Evolutionary conservation across 2,329 filamentous ascomycete genomes (phyloP).

Genomic region (Cercospora berteroae): DNA sequence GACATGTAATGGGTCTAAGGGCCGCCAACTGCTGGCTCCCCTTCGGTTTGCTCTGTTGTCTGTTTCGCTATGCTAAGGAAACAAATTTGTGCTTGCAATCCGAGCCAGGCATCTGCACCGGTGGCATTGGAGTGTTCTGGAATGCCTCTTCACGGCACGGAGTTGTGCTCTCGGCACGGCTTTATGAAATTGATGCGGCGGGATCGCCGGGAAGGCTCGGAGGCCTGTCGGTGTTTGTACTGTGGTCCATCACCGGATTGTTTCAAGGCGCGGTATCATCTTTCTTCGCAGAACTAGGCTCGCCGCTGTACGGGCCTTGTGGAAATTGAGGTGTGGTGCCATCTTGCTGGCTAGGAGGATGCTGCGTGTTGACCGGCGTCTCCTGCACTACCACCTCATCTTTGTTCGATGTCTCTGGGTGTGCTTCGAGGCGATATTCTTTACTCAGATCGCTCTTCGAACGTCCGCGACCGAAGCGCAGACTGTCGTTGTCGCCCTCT

Average conservation of each 20-base stretch:
- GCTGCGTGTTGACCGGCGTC: slow-evolving; percentile 37
- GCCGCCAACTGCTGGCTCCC: neutral
- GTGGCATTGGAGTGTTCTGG: neutral
- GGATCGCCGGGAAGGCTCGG: neutral
- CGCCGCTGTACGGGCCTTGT: slow-evolving; percentile 44
- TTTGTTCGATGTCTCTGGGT: slow-evolving; percentile 50
- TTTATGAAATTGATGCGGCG: neutral
- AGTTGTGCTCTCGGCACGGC: neutral
- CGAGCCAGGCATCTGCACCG: neutral
- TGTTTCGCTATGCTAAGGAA: slow-evolving; percentile 1
- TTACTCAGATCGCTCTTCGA: slow-evolving; percentile 34
- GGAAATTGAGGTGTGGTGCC: slow-evolving; percentile 47
- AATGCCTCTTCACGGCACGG: neutral
- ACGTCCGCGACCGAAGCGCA: slow-evolving; percentile 29
- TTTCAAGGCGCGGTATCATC: slow-evolving; percentile 35
- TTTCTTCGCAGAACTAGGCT: slow-evolving; percentile 40
- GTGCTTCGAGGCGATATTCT: slow-evolving; percentile 46
- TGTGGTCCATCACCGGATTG: neutral
- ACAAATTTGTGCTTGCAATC: neutral
- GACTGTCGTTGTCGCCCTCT: slow-evolving; percentile 37
- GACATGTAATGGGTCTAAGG: neutral
- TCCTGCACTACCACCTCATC: slow-evolving; percentile 49
- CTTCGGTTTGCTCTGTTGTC: neutral
- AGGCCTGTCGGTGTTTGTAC: neutral
- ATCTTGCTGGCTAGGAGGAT: slow-evolving; percentile 45